Evolutionary conservation across 805 yeast genomes (phyloP).

Genomic region (Pichia rugopelliculosa): DNA sequence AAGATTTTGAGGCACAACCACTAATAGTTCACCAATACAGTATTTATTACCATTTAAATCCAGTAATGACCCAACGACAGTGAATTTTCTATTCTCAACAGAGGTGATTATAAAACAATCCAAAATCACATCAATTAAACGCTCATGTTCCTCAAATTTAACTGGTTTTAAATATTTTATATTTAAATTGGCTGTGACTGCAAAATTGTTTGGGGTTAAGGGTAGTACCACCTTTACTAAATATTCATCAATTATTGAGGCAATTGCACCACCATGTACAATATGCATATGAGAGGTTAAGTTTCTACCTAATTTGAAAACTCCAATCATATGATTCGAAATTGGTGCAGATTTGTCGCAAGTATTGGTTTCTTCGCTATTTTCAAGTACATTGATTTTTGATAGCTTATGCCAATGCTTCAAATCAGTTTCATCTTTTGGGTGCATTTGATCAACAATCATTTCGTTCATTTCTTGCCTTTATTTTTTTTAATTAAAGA

Average conservation of each 20-base stretch:
- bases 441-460: background rate
- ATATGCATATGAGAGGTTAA: slow-evolving; percentile 42
- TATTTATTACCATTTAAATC: slow-evolving; percentile 14
- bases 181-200: slow-evolving; percentile 43
- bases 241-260: slow-evolving; percentile 47
- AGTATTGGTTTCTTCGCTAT: no score
- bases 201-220: slow-evolving; percentile 34
- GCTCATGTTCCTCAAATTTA: slow-evolving; percentile 10
- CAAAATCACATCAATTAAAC: slow-evolving; percentile 14
- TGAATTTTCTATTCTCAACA: slow-evolving; percentile 14
- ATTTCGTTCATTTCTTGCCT: background rate
- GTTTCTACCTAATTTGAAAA: slow-evolving; percentile 39
- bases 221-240: slow-evolving; percentile 46
- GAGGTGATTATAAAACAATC: slow-evolving; percentile 18
- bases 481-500: background rate
- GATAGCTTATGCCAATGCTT: background rate
- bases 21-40: slow-evolving; percentile 22
- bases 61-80: slow-evolving; percentile 17
- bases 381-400: background rate
- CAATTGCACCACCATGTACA: slow-evolving; percentile 47
- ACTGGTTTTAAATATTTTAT: slow-evolving; percentile 34
- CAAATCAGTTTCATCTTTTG: background rate
- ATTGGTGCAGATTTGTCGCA: slow-evolving; percentile 4
- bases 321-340: slow-evolving; percentile 36
- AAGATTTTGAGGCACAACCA: slow-evolving; percentile 18